Evolutionary conservation across 1,284 basidiomycete genomes (phyloP).

Genomic region (Malassezia obtusa): DNA sequence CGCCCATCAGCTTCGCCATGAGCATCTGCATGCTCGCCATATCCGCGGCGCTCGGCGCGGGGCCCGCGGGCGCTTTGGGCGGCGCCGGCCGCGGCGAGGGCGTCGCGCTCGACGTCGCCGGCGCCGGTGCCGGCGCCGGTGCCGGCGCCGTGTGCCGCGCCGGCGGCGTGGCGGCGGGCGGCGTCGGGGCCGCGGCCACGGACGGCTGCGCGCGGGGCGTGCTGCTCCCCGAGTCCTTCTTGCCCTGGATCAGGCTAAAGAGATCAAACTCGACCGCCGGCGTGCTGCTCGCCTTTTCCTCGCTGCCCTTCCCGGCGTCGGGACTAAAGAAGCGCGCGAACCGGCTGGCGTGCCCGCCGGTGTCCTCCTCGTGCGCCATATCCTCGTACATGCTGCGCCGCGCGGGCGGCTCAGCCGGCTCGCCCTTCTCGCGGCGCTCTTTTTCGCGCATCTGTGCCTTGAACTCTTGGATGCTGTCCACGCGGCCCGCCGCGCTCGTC

Average conservation of each 20-base stretch:
- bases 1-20: constrained; percentile 40
- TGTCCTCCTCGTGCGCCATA: constrained; percentile 16
- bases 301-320: constrained; percentile 25
- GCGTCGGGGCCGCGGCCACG: constrained; percentile 20
- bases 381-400: background rate
- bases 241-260: constrained; percentile 19
- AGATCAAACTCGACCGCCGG: constrained; percentile 6
- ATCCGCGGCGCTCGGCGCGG: constrained; percentile 30
- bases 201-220: background rate
- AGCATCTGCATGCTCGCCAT: constrained; percentile 46
- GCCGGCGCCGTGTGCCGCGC: no score
- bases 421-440: constrained; percentile 54
- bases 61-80: constrained; percentile 2
- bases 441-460: constrained; percentile 77
- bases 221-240: constrained; percentile 10
- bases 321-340: constrained; percentile 45
- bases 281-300: background rate
- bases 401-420: constrained; percentile 5
- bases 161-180: background rate
- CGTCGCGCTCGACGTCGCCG: constrained; percentile 13
- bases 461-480: constrained; percentile 76
- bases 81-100: background rate
- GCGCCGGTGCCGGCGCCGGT: constrained; percentile 14
- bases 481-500: constrained; percentile 12
- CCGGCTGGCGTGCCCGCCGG: constrained; percentile 40